phyloP scores from a whole-genome alignment of 768 basidiomycete genomes.

The Clavaria fumosa region DNA sequence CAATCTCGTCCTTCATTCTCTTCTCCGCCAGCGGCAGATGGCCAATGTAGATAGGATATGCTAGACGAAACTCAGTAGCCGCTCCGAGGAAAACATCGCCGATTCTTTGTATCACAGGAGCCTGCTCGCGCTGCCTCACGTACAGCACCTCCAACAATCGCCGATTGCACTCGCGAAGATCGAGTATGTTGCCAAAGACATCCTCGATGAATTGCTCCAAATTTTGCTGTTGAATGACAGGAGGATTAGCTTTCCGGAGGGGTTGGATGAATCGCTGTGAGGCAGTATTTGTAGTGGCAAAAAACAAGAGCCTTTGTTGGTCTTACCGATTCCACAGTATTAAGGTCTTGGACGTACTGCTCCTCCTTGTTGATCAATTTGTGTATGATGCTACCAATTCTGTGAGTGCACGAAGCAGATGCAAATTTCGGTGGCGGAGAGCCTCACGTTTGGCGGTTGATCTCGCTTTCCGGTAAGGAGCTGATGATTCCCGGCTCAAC shows the following conservation, averaged over 20 bases:
- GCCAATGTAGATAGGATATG: conserved; percentile 77
- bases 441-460: conserved; percentile 61
- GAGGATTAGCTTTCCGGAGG: conserved; percentile 29
- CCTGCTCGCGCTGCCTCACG: conserved; percentile 76
- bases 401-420: too few species aligned
- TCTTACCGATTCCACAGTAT: conserved; percentile 54
- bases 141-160: conserved; percentile 75
- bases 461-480: conserved; percentile 58
- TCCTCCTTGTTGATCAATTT: conserved; percentile 82
- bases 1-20: conserved; percentile 73
- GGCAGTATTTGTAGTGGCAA: conserved; percentile 42
- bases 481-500: conserved; percentile 25
- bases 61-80: conserved; percentile 73
- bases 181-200: conserved; percentile 79
- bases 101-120: conserved; percentile 66
- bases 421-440: neutral
- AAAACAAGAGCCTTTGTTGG: conserved; percentile 65
- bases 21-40: conserved; percentile 78
- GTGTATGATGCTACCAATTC: conserved; percentile 61
- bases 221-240: conserved; percentile 30
- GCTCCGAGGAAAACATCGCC: conserved; percentile 83
- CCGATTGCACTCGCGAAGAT: conserved; percentile 72
- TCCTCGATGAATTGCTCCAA: conserved; percentile 79
- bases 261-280: conserved; percentile 26
- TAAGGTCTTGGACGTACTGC: conserved; percentile 79